Evolutionary conservation across 1,284 basidiomycete genomes (phyloP).

Genomic region (Trichosporon coremiiforme): DNA sequence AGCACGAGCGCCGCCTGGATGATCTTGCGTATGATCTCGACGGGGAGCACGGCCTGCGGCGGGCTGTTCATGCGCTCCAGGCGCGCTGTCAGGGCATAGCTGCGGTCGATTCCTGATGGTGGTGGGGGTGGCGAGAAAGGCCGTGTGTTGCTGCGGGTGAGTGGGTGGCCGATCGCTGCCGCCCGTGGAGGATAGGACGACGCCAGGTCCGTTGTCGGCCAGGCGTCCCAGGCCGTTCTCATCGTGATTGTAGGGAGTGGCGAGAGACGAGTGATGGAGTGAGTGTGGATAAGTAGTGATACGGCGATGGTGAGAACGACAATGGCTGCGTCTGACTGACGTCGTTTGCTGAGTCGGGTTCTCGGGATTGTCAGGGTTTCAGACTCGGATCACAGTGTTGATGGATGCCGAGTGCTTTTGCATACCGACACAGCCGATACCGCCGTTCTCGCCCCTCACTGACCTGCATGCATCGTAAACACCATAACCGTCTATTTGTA

Average conservation of each 20-base stretch:
- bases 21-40: slow-evolving; percentile 41
- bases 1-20: slow-evolving; percentile 40
- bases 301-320: background rate
- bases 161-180: background rate
- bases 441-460: background rate
- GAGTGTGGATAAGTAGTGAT: background rate
- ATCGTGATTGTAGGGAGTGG: background rate
- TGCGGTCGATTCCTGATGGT: background rate
- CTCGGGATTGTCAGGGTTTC: slow-evolving; percentile 13
- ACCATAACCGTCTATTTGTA: no score
- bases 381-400: background rate
- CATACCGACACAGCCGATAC: background rate
- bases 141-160: slow-evolving; percentile 1
- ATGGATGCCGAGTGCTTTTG: background rate
- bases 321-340: slow-evolving; percentile 6
- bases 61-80: slow-evolving; percentile 17
- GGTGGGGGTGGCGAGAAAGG: slow-evolving; percentile 5
- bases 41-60: slow-evolving; percentile 23
- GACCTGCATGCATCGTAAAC: background rate
- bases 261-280: slow-evolving; percentile 2
- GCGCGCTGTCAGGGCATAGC: background rate
- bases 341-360: slow-evolving; percentile 3
- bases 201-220: slow-evolving; percentile 11
- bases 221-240: slow-evolving; percentile 18
- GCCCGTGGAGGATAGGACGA: slow-evolving; percentile 1